Evolutionary conservation across 129 eudicot genomes (phyloP).

Genomic region (Chrysanthemum lavandulifolium): DNA sequence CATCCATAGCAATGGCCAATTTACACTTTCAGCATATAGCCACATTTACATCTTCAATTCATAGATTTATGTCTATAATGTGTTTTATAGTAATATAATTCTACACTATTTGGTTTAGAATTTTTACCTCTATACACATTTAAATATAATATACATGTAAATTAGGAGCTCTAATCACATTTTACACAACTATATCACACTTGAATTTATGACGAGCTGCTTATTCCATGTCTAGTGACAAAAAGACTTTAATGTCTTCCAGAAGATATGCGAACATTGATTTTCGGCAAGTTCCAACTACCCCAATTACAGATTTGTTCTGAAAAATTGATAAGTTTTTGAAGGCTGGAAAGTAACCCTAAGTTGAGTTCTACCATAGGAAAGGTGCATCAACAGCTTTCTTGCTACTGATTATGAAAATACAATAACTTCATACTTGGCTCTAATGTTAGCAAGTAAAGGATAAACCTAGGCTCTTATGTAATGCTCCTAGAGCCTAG

Average conservation of each 20-base stretch:
- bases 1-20: slow-evolving; percentile 11
- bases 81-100: neutral
- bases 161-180: neutral
- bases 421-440: neutral
- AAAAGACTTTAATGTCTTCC: too few species aligned
- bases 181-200: neutral
- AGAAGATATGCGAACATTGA: neutral
- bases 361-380: too few species aligned
- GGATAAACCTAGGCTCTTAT: neutral
- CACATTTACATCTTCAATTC: slow-evolving; percentile 11
- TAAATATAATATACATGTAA: neutral
- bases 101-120: neutral
- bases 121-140: neutral
- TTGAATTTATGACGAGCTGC: too few species aligned
- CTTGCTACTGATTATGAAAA: slow-evolving; percentile 4
- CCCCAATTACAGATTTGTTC: neutral
- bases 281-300: too few species aligned
- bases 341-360: too few species aligned
- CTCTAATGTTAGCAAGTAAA: slow-evolving; percentile 6
- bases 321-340: neutral
- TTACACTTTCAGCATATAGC: slow-evolving; percentile 2
- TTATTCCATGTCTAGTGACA: too few species aligned
- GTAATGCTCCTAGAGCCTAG: slow-evolving; percentile 11
- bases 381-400: neutral
- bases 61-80: neutral